Percentiles rank a stretch among this genome's conserved stretches.
These are phyloP conservation scores for Phytophthora pini DNA, from an alignment of 352 stramenopile genomes.

Conservation along the genomic window DNA sequence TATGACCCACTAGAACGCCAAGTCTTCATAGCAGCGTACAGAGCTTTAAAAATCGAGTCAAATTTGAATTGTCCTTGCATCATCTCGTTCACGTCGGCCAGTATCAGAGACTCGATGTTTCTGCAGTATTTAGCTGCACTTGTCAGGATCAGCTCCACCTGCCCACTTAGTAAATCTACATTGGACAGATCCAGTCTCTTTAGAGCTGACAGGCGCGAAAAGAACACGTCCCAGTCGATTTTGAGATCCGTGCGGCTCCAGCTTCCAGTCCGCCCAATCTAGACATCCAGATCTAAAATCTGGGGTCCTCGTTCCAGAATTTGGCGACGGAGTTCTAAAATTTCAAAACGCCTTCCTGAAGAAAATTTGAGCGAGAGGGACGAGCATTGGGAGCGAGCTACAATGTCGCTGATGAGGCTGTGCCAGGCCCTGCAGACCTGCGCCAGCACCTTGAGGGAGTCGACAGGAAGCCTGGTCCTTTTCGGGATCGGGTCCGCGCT, in stretches of 20 bases:
- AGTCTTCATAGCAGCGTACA: constrained; percentile 35
- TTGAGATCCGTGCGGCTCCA: constrained; percentile 13
- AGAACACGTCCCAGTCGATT: constrained; percentile 34
- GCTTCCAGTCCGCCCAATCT: constrained; percentile 22
- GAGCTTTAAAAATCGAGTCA: constrained; percentile 23
- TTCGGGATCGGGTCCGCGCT: constrained; percentile 17
- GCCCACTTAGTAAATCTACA: constrained; percentile 32
- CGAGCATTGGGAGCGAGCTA: constrained; percentile 16
- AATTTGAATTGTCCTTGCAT: constrained; percentile 17
- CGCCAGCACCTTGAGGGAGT: constrained; percentile 24
- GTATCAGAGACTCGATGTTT: constrained; percentile 33
- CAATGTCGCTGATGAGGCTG: constrained; percentile 26
- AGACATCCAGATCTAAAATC: constrained; percentile 38
- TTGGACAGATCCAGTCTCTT: constrained; percentile 39
- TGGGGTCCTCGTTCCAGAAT: constrained; percentile 24
- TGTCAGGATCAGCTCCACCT: constrained; percentile 30
- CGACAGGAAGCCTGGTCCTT: not conserved
- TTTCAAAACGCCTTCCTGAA: constrained; percentile 18
- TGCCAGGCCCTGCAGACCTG: constrained; percentile 38
- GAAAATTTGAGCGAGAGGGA: constrained; percentile 29
- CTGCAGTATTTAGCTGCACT: constrained; percentile 34
- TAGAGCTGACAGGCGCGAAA: constrained; percentile 29
- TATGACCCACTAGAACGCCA: constrained; percentile 26
- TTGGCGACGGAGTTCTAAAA: constrained; percentile 17
- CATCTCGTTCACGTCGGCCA: constrained; percentile 17